Evolutionary conservation across 176 grass and related monocot genomes (phyloP).

Genomic region (Zoysia japonica): DNA sequence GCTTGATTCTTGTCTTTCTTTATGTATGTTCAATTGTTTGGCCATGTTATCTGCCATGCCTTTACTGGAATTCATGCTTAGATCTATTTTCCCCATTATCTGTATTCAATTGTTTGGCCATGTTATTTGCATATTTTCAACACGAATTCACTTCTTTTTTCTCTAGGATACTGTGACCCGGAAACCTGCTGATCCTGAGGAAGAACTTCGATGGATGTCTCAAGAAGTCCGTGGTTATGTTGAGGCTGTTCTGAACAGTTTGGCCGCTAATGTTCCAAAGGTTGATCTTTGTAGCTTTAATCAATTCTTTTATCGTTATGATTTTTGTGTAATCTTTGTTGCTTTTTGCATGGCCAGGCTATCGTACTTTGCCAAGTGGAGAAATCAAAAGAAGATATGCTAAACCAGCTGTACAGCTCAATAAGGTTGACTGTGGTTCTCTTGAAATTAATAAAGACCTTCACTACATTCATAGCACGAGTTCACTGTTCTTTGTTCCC

Average conservation of each 20-base stretch:
- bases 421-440: constrained; percentile 53
- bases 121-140: constrained; percentile 31
- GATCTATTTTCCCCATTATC: not conserved
- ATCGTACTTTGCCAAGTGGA: constrained; percentile 91
- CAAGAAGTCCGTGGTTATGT: constrained; percentile 90
- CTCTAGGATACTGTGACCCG: constrained; percentile 59
- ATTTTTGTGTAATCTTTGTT: not conserved
- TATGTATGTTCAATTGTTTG: not conserved
- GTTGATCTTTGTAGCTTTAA: constrained; percentile 24
- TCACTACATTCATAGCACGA: too few species aligned
- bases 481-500: not conserved
- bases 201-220: constrained; percentile 96
- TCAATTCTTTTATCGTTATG: not conserved
- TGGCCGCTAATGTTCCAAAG: constrained; percentile 82
- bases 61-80: not conserved
- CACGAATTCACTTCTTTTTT: not conserved
- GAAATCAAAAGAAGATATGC: constrained; percentile 87
- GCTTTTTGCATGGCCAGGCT: constrained; percentile 56
- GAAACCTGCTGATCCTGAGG: constrained; percentile 80
- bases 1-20: constrained; percentile 13
- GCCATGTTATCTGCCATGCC: not conserved
- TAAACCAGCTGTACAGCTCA: constrained; percentile 84
- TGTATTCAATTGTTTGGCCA: not conserved
- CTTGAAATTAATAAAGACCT: too few species aligned
- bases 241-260: constrained; percentile 71